Evolutionary conservation across 2,329 filamentous ascomycete genomes (phyloP).

Genomic region (Paraphoma chrysanthemicola): DNA sequence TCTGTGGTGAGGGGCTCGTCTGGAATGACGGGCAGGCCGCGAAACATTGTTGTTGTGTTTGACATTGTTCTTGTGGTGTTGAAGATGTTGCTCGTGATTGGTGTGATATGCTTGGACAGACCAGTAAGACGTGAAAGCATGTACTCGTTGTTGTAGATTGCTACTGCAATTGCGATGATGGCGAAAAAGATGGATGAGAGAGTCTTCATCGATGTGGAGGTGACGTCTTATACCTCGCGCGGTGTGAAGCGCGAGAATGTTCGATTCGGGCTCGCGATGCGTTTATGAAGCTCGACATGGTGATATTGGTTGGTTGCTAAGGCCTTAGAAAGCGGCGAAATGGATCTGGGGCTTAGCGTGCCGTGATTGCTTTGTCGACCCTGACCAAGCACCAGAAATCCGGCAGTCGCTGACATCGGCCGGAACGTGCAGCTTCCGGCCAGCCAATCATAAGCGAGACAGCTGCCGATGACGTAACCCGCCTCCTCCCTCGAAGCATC

Average conservation of each 20-base stretch:
- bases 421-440: background rate
- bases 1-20: constrained; percentile 48
- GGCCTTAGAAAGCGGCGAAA: constrained; percentile 33
- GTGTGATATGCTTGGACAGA: constrained; percentile 36
- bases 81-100: constrained; percentile 26
- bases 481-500: background rate
- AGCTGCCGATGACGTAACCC: background rate
- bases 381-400: constrained; percentile 27
- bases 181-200: constrained; percentile 52
- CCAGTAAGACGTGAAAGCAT: constrained; percentile 50
- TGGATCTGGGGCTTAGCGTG: constrained; percentile 10
- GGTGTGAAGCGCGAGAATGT: constrained; percentile 37
- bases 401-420: background rate
- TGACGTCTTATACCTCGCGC: constrained; percentile 42
- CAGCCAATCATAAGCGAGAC: background rate
- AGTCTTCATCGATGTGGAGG: constrained; percentile 44
- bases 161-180: constrained; percentile 51
- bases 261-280: constrained; percentile 20
- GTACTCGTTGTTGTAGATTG: constrained; percentile 48
- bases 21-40: constrained; percentile 58
- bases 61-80: constrained; percentile 39
- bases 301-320: constrained; percentile 33
- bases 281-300: constrained; percentile 19
- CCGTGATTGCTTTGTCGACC: constrained; percentile 21
- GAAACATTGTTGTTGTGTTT: constrained; percentile 46